Conservation (phyloP, 208 protist genomes). For the Giardia duodenalis region DNA sequence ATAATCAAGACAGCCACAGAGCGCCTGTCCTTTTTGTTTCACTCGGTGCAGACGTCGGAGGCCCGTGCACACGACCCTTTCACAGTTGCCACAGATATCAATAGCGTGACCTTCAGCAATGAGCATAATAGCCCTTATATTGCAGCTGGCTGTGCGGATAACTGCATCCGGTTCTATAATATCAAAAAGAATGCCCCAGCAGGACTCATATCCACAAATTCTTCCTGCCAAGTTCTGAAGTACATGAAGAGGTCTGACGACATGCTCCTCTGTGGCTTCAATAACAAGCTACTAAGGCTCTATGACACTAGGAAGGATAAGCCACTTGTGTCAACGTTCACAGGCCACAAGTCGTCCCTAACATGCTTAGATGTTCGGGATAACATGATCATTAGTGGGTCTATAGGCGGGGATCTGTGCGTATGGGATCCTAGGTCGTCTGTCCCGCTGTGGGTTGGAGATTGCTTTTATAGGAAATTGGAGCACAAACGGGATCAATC, state of each 20-base stretch:
- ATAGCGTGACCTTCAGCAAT: not conserved
- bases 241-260: not conserved
- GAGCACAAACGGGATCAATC: not conserved
- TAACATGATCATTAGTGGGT: not conserved
- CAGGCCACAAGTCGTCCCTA: not conserved
- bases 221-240: not conserved
- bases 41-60: not conserved
- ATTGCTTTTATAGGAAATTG: not conserved
- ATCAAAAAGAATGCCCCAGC: not conserved
- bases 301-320: not conserved
- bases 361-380: not conserved
- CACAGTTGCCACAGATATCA: not conserved
- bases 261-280: not conserved
- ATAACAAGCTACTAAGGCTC: not conserved
- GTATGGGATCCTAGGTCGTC: not conserved
- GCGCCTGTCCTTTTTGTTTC: not conserved
- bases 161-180: not conserved
- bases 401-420: not conserved
- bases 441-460: not conserved
- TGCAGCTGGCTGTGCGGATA: not conserved
- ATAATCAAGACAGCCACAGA: not conserved
- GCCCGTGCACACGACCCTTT: not conserved
- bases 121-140: not conserved
- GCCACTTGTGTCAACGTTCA: not conserved
- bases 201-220: not conserved